Evolutionary conservation across 768 basidiomycete species (phyloP), one percentile per base, ranked within the genome.

Genomic region (Boletus pseudo-olivaceus): DNA sequence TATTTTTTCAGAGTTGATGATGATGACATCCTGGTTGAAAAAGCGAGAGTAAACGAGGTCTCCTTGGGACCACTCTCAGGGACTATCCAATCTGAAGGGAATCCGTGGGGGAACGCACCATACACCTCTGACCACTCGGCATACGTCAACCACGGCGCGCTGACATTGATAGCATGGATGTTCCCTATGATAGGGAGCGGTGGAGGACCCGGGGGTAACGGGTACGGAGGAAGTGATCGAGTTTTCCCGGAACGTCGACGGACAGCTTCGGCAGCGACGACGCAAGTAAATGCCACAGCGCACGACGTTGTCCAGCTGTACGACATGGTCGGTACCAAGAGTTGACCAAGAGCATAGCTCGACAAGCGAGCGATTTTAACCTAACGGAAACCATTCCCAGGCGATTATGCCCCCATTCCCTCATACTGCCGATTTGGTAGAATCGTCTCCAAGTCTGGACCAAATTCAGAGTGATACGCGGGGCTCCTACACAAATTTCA

Each of bases 101-200:
- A 14, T 19, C 20, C 3, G 15, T 20, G 30, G 35, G 11, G n/a
- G 10, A 30, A 54, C 49, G 4, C 11, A 56, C 62, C 58, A 7
- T 52, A 58, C 11, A 7, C 6, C 33, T 49, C 58, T 9, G 51
- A 45, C 62, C 62, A 61, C 11, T 56, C 39, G 9, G 55, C 39
- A 14, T 62, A 58, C 23, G 60, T 62, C 14, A 59, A 34, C 56
- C 52, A 64, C 0, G 59, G 61, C 9, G 47, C 32, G 1, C 26
- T 51, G 20, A 33, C 17, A 27, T 62, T 46, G 33, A 64, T 10
- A 10, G 43, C 37, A 23, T 42, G 41, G 15, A 58, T 30, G 40
- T 64, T 61, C 27, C 63, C 63, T 46, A 62, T 45, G 39, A 64
- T 51, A 34, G 63, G 51, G 14, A 51, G 30, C 2, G 61, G 46